Base-by-base conservation (phyloP, 2,329 filamentous ascomycete species). In the Colletotrichum costaricense region DNA sequence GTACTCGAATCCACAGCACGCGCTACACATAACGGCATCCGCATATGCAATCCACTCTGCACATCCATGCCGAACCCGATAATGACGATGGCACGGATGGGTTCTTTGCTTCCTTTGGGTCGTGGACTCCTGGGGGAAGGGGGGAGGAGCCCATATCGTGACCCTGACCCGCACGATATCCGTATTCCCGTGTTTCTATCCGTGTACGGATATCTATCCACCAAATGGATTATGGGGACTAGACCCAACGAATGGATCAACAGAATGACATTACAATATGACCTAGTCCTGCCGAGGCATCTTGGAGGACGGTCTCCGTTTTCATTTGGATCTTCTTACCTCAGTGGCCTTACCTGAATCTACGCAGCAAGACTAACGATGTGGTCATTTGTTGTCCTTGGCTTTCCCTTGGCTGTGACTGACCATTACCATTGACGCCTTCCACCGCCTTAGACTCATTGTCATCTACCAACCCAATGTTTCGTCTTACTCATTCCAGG, bases 181-280 rank as follows among this genome's bases (percentile, higher is more conserved):
- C 65, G 65, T 73, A 73, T 69, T 65, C 59, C 66, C 70, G 70
- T 65, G 60, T 65, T 49, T 49, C 67, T 69, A 22, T 33, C 66
- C 59, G 46, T 33, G 59, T 59, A 42, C 38, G 12, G 38, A 42
- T 42, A 52, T 52, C 54, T 65, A 42, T 38, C 58, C 52, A 28
- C 46, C 26, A 58, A n/a, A 22, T 30, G 52, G 28, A 22, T 42
- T 24, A 54, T 38, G 54, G 30, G 28, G 22, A 35, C 24, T 12
- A 33, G 62, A 4, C 11, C 22, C 33, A 22, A 42, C 16, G 30
- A 42, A 35, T 33, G 63, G 49, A 56, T 24, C 58, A 65, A 69
- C 69, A 28, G 12, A n/a, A 54, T n/a, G 30, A 26, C 24, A 69
- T 64, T 63, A 58, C 64, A 28, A 11, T 8, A 35, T 42, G n/a